phyloP scores from a whole-genome alignment of 495 filamentous ascomycete species.

The Aspergillus cavernicola region DNA sequence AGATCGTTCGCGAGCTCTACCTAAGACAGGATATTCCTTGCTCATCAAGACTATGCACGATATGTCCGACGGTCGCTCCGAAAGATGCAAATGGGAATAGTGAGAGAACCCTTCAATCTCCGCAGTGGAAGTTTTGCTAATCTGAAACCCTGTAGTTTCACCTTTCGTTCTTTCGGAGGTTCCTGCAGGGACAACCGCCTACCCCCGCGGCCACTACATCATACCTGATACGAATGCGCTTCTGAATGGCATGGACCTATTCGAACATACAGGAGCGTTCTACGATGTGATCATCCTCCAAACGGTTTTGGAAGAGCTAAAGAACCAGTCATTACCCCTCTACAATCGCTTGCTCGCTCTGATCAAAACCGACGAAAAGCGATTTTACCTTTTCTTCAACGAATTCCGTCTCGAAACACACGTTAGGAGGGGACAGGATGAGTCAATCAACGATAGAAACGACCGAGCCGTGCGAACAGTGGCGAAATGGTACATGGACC shows the following conservation, averaged over 20 bases:
- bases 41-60: constrained; percentile 81
- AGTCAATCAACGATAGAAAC: constrained; percentile 95
- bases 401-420: constrained; percentile 94
- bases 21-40: constrained; percentile 95
- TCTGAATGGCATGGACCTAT: constrained; percentile 91
- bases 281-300: constrained; percentile 94
- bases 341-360: constrained; percentile 89
- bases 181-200: constrained; percentile 76
- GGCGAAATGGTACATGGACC: constrained; percentile 83
- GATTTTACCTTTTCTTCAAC: constrained; percentile 99
- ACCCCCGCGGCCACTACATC: constrained; percentile 87
- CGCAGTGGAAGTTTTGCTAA: constrained; percentile 24
- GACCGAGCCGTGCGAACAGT: constrained; percentile 86
- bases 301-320: constrained; percentile 91
- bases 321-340: constrained; percentile 86
- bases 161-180: constrained; percentile 84
- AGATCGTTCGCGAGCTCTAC: constrained; percentile 96
- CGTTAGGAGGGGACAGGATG: constrained; percentile 65
- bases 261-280: constrained; percentile 87
- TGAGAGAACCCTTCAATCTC: constrained; percentile 30
- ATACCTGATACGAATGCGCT: constrained; percentile 96
- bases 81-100: constrained; percentile 73
- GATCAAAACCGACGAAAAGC: constrained; percentile 91
- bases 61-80: constrained; percentile 67
- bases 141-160: constrained; percentile 46